These are phyloP conservation scores for Myxozyma kluyveri DNA, from an alignment of 805 yeast species.

Conservation along the genomic window DNA sequence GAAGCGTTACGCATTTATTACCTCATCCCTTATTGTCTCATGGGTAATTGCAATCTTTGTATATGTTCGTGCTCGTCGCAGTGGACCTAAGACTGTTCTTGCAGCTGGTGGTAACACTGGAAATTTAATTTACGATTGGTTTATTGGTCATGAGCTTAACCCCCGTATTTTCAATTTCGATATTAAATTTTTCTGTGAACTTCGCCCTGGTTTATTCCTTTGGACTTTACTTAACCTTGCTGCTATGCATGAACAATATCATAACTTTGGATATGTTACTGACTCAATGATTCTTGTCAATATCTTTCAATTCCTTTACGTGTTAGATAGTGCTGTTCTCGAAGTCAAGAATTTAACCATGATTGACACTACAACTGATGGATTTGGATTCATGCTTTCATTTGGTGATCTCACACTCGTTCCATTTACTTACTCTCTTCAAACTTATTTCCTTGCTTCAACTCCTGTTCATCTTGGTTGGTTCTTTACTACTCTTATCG, in stretches of 20 bases:
- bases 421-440: conserved; percentile 87
- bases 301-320: conserved; percentile 71
- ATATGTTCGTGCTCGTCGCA: conserved; percentile 62
- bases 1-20: conserved; percentile 62
- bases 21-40: conserved; percentile 63
- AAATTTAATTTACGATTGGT: conserved; percentile 70
- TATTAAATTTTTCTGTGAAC: conserved; percentile 85
- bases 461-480: conserved; percentile 57
- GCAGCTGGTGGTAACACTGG: conserved; percentile 88
- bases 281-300: conserved; percentile 73
- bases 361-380: conserved; percentile 96
- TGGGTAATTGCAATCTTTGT: conserved; percentile 60
- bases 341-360: conserved; percentile 87
- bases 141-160: conserved; percentile 92
- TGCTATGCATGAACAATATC: conserved; percentile 77
- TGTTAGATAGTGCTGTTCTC: conserved; percentile 86
- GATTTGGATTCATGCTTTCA: conserved; percentile 93
- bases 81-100: conserved; percentile 63
- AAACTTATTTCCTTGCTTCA: conserved; percentile 73
- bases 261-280: conserved; percentile 53
- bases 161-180: conserved; percentile 84
- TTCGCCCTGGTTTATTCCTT: conserved; percentile 88
- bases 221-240: conserved; percentile 77
- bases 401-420: conserved; percentile 92
- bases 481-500: conserved; percentile 42